Evolutionary conservation across 169 alveolate genomes (phyloP).

Genomic region (Plasmodium yoelii): DNA sequence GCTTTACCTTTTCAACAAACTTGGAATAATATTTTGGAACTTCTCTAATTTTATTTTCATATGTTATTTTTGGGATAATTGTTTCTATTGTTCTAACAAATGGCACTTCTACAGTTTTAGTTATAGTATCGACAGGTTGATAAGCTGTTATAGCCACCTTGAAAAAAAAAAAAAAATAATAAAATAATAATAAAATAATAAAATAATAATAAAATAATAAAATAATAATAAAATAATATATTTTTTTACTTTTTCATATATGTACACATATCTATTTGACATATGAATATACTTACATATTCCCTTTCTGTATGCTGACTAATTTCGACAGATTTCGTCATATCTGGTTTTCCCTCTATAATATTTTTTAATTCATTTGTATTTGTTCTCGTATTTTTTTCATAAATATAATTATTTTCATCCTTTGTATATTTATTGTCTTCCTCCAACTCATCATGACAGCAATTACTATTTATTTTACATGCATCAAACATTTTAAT

Average conservation of each 20-base stretch:
- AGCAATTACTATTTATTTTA: slow-evolving; percentile 33
- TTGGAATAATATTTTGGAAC: slow-evolving; percentile 88
- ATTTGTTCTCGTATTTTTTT: slow-evolving; percentile 28
- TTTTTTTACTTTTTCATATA: background rate
- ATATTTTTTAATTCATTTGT: slow-evolving; percentile 21
- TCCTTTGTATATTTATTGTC: slow-evolving; percentile 9
- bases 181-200: too few relatives aligned
- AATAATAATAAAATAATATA: too few relatives aligned
- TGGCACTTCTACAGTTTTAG: slow-evolving; percentile 87
- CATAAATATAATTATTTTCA: slow-evolving; percentile 55
- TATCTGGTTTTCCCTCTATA: slow-evolving; percentile 78
- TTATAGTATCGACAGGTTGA: slow-evolving; percentile 84
- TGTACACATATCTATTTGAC: background rate
- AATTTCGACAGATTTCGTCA: slow-evolving; percentile 77
- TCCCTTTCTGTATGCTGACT: slow-evolving; percentile 83
- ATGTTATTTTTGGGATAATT: slow-evolving; percentile 86
- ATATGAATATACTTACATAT: slow-evolving; percentile 74
- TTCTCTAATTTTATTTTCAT: slow-evolving; percentile 86
- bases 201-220: too few relatives aligned
- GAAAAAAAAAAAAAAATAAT: background rate
- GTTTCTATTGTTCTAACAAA: slow-evolving; percentile 87
- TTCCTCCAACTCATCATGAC: slow-evolving; percentile 30
- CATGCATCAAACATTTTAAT: slow-evolving; percentile 60
- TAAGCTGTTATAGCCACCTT: slow-evolving; percentile 86
- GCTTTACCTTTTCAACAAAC: slow-evolving; percentile 84